phyloP scores from a whole-genome alignment of 768 basidiomycete genomes.

The Pulveroboletus sp. region DNA sequence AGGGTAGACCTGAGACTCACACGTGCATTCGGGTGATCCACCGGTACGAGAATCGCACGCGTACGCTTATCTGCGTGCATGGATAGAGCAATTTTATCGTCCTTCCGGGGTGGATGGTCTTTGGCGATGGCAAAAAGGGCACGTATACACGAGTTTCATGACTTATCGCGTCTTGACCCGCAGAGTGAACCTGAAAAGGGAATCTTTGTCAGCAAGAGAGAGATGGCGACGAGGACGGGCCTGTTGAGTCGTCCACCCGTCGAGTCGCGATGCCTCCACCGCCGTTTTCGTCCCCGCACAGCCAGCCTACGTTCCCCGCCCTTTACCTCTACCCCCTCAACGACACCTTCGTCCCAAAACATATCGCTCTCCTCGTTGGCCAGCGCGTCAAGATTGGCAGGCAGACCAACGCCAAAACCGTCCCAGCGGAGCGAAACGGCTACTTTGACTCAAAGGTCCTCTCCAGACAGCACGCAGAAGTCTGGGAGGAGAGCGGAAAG shows the following conservation, averaged over 20 bases:
- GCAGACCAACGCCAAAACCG: constrained; percentile 93
- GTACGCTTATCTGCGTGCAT: too few species aligned
- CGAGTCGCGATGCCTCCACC: constrained; percentile 34
- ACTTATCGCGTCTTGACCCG: too few species aligned
- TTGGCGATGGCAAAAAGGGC: too few species aligned
- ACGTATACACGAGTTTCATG: too few species aligned
- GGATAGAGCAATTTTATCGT: too few species aligned
- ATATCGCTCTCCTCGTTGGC: constrained; percentile 67
- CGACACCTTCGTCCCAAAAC: constrained; percentile 91
- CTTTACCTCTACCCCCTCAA: constrained; percentile 88
- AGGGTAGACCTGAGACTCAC: too few species aligned
- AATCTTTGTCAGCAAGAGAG: constrained; percentile 12
- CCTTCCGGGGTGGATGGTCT: too few species aligned
- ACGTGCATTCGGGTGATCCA: too few species aligned
- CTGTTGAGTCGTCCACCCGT: constrained; percentile 17
- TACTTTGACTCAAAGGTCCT: constrained; percentile 97
- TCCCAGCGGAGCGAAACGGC: constrained; percentile 88
- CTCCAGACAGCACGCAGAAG: constrained; percentile 92
- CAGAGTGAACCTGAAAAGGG: constrained; percentile 1
- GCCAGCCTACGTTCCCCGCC: constrained; percentile 33
- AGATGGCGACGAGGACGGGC: constrained; percentile 9
- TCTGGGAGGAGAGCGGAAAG: constrained; percentile 93
- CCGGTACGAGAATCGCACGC: too few species aligned
- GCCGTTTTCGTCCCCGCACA: constrained; percentile 30
- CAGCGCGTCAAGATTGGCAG: constrained; percentile 88